Evolutionary conservation across 257 asterid genomes (phyloP), one percentile per base, ranked within the genome.

Genomic region (Capsicum rhomboideum): DNA sequence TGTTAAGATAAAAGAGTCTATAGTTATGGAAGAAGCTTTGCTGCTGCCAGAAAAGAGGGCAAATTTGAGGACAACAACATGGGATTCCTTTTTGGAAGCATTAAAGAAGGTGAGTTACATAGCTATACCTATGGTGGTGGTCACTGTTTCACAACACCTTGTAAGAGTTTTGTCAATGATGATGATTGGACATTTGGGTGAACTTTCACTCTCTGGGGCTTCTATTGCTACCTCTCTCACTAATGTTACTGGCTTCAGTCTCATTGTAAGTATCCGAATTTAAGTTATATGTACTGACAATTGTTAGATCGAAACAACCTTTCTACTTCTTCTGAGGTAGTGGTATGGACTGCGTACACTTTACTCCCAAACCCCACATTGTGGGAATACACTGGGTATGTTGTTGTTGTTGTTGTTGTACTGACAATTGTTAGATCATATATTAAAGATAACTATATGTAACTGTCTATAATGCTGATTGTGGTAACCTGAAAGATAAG

Each of bases 151-250:
- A 2, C 88, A 86, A 74, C 85, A 88, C 21, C 54, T 90, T 21
- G 26, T 74, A 18, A 82, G 88, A 85, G 84, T 85, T 83, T 85
- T 79, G 6, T 86, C 91, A 14, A 84, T 87, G 88, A 86, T 85
- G 87, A 88, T 90, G 92, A 82, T 90, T 8, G 92, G 92, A 0
- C 92, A 88, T 79, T 86, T 88, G 34, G 68, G 86, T 63, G 86
- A 85, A 61, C 87, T 90, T 12, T 67, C 88, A 11, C 86, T 90
- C 23, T 85, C 92, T 37, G 89, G 88, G 37, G 80, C 89, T 20
- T 84, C 91, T n/a, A 21, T 90, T 16, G 91, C 91, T 28, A 87
- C 88, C 14, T 88, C 92, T 49, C 84, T 90, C 68, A 79, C 86
- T 8, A 88, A 86, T 55, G 92, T 90, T 58, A 87, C 91, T 21